Percentiles rank a stretch among this genome's conserved stretches.
Evolutionary conservation across 2,329 filamentous ascomycete genomes (phyloP).

Genomic region (Cadophora sp.): DNA sequence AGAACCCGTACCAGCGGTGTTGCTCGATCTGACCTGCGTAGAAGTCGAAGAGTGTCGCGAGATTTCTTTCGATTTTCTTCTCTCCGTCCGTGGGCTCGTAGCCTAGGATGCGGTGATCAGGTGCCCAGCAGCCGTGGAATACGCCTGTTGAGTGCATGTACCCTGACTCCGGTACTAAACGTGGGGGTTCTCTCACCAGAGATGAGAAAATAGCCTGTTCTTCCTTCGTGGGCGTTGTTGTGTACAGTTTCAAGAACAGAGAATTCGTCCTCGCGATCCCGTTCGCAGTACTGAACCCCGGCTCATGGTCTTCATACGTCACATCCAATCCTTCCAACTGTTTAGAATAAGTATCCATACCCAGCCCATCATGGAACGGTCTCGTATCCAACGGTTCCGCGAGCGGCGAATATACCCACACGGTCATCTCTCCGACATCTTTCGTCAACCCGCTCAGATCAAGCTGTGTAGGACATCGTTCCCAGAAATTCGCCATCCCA

Average conservation of each 20-base stretch:
- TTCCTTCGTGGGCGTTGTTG: conserved; percentile 57
- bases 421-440: conserved; percentile 58
- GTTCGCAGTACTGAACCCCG: conserved; percentile 60
- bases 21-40: conserved; percentile 63
- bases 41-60: conserved; percentile 62
- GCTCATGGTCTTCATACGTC: conserved; percentile 69
- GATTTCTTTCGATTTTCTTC: conserved; percentile 54
- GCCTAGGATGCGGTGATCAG: not conserved
- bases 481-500: conserved; percentile 67
- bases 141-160: conserved; percentile 55
- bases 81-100: not conserved
- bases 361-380: conserved; percentile 64
- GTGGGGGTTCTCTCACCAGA: conserved; percentile 58
- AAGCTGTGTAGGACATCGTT: conserved; percentile 65
- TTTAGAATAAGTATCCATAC: conserved; percentile 60
- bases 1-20: conserved; percentile 68
- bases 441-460: conserved; percentile 59
- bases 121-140: conserved; percentile 18
- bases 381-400: conserved; percentile 62
- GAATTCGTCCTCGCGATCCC: conserved; percentile 66
- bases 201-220: conserved; percentile 52
- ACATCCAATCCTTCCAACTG: conserved; percentile 66
- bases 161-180: conserved; percentile 54
- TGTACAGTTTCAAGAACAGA: conserved; percentile 59
- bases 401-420: conserved; percentile 66